These are phyloP conservation scores for Corymbia maculata DNA, from an alignment of 345 rosid species.

Conservation along the genomic window DNA sequence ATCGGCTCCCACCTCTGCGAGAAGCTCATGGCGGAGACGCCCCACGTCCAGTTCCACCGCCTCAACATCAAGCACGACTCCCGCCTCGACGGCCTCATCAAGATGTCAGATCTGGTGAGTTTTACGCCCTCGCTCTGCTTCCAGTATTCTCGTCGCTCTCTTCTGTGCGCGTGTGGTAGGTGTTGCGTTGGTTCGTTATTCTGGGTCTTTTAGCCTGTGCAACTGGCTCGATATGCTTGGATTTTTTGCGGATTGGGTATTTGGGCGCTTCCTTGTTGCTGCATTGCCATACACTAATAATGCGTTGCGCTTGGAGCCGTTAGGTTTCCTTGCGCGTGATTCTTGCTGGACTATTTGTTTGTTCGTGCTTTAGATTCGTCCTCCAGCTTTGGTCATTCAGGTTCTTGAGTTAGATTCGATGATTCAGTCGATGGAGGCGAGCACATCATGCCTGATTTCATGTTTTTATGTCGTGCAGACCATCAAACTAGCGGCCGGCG, in stretches of 20 bases:
- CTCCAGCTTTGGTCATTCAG: neutral
- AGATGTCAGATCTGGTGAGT: constrained; percentile 90
- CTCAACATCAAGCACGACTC: constrained; percentile 90
- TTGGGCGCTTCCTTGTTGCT: neutral
- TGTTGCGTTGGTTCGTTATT: neutral
- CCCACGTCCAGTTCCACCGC: constrained; percentile 96
- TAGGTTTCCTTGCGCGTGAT: too few species aligned
- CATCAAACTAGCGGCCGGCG: constrained; percentile 85
- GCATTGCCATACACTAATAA: neutral
- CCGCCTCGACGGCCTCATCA: constrained; percentile 88
- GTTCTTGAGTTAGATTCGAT: neutral
- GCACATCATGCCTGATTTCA: neutral
- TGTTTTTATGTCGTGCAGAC: constrained; percentile 19
- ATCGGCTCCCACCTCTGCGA: constrained; percentile 96
- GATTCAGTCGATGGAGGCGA: neutral
- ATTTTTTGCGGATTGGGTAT: neutral
- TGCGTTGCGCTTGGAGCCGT: neutral
- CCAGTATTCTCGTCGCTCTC: too few species aligned
- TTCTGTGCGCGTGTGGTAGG: neutral
- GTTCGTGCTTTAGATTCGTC: neutral
- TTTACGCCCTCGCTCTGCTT: neutral
- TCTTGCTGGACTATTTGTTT: neutral
- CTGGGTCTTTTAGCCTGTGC: neutral
- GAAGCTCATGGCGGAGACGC: constrained; percentile 66
- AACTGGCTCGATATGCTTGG: neutral